A percentile compares a stretch with the other conserved stretches of the same genome.
Conservation (phyloP, 139 green algal genomes). For the Eudorina sp. region DNA sequence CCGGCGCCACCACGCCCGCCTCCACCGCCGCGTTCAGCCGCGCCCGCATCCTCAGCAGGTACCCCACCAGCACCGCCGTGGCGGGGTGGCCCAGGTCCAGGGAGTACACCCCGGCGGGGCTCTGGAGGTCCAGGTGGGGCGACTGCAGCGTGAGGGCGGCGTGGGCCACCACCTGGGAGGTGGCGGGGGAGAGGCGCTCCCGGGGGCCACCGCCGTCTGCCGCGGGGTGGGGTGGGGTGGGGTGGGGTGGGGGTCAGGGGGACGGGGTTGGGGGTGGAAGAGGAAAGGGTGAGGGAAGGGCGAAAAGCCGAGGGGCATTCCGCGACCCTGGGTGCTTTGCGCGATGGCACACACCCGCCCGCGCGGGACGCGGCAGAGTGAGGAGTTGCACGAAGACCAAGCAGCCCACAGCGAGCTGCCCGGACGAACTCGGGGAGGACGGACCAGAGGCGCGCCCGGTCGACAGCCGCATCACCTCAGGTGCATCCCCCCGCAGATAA, state of each 20-base stretch:
- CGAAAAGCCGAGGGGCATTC: too few species aligned
- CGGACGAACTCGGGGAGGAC: too few species aligned
- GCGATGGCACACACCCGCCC: too few species aligned
- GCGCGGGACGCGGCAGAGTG: too few species aligned
- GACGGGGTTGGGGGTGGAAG: background rate
- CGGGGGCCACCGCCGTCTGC: too few species aligned
- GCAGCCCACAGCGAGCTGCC: too few species aligned
- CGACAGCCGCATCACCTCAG: too few species aligned
- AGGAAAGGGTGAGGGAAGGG: background rate
- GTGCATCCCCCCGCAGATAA: too few species aligned
- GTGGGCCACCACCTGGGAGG: background rate
- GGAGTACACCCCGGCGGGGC: slow-evolving; percentile 52
- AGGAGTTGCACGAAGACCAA: too few species aligned
- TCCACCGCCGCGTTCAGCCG: slow-evolving; percentile 32
- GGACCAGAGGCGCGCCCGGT: too few species aligned
- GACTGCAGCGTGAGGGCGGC: slow-evolving; percentile 49
- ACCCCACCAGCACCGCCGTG: slow-evolving; percentile 37
- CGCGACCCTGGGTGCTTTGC: too few species aligned
- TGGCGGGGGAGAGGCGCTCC: background rate
- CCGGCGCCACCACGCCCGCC: background rate
- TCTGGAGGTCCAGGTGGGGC: slow-evolving; percentile 52
- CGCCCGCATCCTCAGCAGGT: slow-evolving; percentile 31
- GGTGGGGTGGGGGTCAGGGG: background rate
- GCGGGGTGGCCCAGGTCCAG: slow-evolving; percentile 57
- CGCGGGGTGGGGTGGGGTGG: background rate